Evolutionary conservation across 176 grass and related monocot species (phyloP), one percentile per base, ranked within the genome.

Genomic region (Phoenix roebelenii): DNA sequence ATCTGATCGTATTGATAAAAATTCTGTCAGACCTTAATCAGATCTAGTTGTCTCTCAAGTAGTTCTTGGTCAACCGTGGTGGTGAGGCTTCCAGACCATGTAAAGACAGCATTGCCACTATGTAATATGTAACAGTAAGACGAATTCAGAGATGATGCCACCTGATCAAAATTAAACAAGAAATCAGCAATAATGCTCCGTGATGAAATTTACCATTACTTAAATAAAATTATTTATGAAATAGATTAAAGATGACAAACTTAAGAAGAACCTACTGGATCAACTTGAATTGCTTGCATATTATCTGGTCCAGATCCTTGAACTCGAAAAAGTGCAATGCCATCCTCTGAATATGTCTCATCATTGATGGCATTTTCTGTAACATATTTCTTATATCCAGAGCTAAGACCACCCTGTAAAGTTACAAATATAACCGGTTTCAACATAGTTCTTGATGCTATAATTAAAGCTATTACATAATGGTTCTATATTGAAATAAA

Each of bases 201-300:
- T 14, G 10, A 44, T 14, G 14, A 44, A 44, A 44, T 3, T 44
- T 12, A 44, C 35, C 35, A 3, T 44, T 12, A 44, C 1, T 44
- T 44, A 2, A 12, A 44, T 12, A 44, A 39, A 39, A 9, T 44
- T 44, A 3, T 12, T 44, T 1, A 12, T 44, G 35, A 44, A 44
- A 44, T 44, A 44, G 1, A 12, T 12, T 44, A 44, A 44, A 44
- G 35, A 74, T 67, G 16, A 78, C 49, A 76, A 54, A 75, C 22
- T 50, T 51, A 65, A 30, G 15, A 67, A 74, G 15, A 67, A 74
- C 32, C 28, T 90, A 92, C 93, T 76, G 75, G 80, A 66, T 97
- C 87, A 78, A 97, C 93, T 97, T 97, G 93, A 80, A 97, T 92
- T 74, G 93, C 93, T 88, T 97, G 93, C 87, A 97, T 97, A 75